phyloP scores from a whole-genome alignment of 495 filamentous ascomycete species.

The Lasiosphaeris hirsuta region DNA sequence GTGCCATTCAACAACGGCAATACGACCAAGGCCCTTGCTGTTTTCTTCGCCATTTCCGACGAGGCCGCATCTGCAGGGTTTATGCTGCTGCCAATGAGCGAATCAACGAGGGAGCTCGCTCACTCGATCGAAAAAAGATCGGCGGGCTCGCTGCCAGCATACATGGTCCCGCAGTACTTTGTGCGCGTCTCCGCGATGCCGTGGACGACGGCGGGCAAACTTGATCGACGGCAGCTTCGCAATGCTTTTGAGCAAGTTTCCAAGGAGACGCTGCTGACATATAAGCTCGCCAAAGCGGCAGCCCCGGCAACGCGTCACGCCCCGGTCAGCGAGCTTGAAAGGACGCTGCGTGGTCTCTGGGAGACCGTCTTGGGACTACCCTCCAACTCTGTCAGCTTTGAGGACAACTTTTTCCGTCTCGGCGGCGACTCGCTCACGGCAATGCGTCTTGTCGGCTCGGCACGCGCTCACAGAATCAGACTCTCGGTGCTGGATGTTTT shows the following conservation, averaged over 20 bases:
- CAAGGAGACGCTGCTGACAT: slow-evolving; percentile 7
- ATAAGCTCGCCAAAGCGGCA: slow-evolving; percentile 11
- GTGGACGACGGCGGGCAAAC: slow-evolving; percentile 49
- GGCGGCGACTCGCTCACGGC: slow-evolving; percentile 51
- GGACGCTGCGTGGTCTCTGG: slow-evolving; percentile 45
- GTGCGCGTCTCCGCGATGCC: slow-evolving; percentile 53
- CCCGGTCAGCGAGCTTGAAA: slow-evolving; percentile 27
- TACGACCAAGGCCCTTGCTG: slow-evolving; percentile 15
- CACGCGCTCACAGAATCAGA: slow-evolving; percentile 24
- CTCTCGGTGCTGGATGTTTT: slow-evolving; percentile 43
- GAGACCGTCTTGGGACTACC: slow-evolving; percentile 39
- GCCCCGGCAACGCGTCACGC: slow-evolving; percentile 3
- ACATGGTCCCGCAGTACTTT: slow-evolving; percentile 58
- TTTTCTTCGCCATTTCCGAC: slow-evolving; percentile 14
- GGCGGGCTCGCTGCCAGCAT: slow-evolving; percentile 26
- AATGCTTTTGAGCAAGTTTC: slow-evolving; percentile 10
- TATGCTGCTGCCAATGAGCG: slow-evolving; percentile 14
- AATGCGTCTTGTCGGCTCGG: slow-evolving; percentile 45
- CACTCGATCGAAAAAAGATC: slow-evolving; percentile 23
- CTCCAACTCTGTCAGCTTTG: slow-evolving; percentile 29
- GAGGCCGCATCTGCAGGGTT: background rate
- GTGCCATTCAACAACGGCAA: slow-evolving; percentile 14
- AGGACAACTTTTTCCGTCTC: slow-evolving; percentile 46
- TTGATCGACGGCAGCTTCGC: slow-evolving; percentile 49
- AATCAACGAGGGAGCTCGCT: slow-evolving; percentile 3